Percentiles rank a stretch among this genome's conserved stretches.
Evolutionary conservation across 352 stramenopile genomes (phyloP).

Genomic region (Bremia lactucae): DNA sequence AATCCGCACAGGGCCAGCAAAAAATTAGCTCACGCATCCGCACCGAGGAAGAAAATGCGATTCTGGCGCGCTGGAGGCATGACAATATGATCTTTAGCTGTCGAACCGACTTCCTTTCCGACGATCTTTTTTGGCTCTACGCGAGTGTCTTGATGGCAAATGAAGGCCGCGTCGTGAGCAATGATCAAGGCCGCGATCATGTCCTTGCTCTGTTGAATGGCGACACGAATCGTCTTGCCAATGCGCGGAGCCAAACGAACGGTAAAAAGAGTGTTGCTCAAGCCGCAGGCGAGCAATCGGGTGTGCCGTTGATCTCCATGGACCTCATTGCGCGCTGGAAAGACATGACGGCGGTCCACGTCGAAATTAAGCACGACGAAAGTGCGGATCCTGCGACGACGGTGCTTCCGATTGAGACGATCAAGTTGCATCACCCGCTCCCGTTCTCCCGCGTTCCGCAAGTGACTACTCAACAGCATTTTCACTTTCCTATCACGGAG

Average conservation of each 20-base stretch:
- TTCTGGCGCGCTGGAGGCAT: conserved; percentile 54
- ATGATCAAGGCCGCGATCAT: conserved; percentile 98
- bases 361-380: conserved; percentile 63
- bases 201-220: conserved; percentile 51
- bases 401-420: conserved; percentile 40
- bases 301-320: conserved; percentile 33
- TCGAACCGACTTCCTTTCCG: conserved; percentile 67
- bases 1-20: conserved; percentile 31
- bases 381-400: conserved; percentile 4
- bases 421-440: conserved; percentile 45
- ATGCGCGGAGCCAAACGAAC: conserved; percentile 9
- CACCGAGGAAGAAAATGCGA: conserved; percentile 40
- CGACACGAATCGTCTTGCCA: conserved; percentile 11
- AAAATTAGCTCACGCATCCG: conserved; percentile 42
- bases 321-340: conserved; percentile 69
- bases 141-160: conserved; percentile 69
- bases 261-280: conserved; percentile 9
- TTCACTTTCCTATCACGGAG: conserved; percentile 50
- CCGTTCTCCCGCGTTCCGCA: conserved; percentile 65
- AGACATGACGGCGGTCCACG: conserved; percentile 56
- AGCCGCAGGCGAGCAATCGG: neutral
- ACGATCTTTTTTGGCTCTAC: conserved; percentile 99
- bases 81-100: conserved; percentile 88
- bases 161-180: conserved; percentile 86
- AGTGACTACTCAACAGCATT: conserved; percentile 25